These are phyloP conservation scores for Spiraea crenata DNA, from an alignment of 331 rosid genomes.

Conservation along the genomic window DNA sequence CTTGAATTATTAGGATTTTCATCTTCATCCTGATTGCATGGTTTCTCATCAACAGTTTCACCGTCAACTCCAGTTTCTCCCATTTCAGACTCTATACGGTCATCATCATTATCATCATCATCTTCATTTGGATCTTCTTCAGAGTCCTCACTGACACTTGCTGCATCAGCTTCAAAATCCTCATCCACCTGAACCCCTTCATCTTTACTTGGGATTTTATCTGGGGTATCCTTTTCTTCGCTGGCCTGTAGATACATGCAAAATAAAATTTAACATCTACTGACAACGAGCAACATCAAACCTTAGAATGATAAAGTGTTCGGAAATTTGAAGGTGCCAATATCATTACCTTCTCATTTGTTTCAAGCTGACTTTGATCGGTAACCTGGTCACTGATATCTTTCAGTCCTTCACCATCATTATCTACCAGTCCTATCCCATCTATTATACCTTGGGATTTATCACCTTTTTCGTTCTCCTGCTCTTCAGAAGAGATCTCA, in stretches of 20 bases:
- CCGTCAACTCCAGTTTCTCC: constrained; percentile 71
- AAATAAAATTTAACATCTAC: not conserved
- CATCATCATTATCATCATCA: constrained; percentile 55
- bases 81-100: constrained; percentile 55
- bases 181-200: constrained; percentile 88
- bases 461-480: constrained; percentile 43
- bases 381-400: constrained; percentile 93
- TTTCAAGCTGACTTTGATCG: constrained; percentile 85
- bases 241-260: constrained; percentile 40
- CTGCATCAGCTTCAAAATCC: constrained; percentile 68
- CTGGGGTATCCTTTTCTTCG: constrained; percentile 51
- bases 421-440: constrained; percentile 96
- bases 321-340: constrained; percentile 3
- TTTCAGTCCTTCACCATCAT: constrained; percentile 74
- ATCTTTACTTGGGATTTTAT: constrained; percentile 52
- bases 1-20: constrained; percentile 45
- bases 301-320: not conserved
- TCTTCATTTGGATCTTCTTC: constrained; percentile 57
- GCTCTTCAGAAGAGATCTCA: constrained; percentile 56
- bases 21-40: constrained; percentile 66
- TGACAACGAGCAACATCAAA: not conserved
- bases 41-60: constrained; percentile 67
- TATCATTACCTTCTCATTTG: constrained; percentile 57
- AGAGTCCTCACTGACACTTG: constrained; percentile 75
- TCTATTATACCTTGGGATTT: constrained; percentile 45